A percentile compares a stretch with the other conserved stretches of the same genome.
Evolutionary conservation across 139 green algal species (phyloP).

Genomic region (Yamagishiella unicocca): DNA sequence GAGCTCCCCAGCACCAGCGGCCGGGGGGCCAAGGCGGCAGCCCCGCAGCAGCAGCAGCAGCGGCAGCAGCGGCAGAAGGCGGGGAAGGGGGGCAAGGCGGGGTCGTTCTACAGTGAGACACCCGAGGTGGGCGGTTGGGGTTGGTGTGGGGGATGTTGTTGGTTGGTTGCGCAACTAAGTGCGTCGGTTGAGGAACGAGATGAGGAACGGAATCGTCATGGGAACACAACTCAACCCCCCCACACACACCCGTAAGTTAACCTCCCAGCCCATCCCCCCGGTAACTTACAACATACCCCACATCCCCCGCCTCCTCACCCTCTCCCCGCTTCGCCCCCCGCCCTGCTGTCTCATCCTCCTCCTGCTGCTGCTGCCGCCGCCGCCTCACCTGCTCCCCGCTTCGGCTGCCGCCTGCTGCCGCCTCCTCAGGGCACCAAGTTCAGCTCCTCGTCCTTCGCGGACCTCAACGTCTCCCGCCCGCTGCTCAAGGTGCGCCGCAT

Average conservation of each 20-base stretch:
- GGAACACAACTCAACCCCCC: constrained; percentile 54
- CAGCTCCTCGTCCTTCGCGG: constrained; percentile 79
- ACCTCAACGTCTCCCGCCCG: constrained; percentile 92
- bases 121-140: constrained; percentile 17
- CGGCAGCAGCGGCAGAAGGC: constrained; percentile 36
- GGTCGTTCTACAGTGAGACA: constrained; percentile 36
- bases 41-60: constrained; percentile 48
- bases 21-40: background rate
- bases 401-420: too few relatives aligned
- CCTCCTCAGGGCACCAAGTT: constrained; percentile 75
- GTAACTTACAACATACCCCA: background rate
- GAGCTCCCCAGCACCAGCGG: background rate
- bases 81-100: constrained; percentile 12
- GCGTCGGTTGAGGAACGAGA: too few relatives aligned
- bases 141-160: too few relatives aligned
- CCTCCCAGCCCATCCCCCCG: background rate
- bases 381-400: too few relatives aligned
- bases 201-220: too few relatives aligned
- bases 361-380: too few relatives aligned
- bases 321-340: background rate
- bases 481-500: constrained; percentile 90
- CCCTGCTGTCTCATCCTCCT: background rate
- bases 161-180: too few relatives aligned
- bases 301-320: background rate
- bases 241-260: background rate